These are phyloP conservation scores for Paecilomyces niveus DNA, from an alignment of 2,329 filamentous ascomycete species.

Conservation along the genomic window DNA sequence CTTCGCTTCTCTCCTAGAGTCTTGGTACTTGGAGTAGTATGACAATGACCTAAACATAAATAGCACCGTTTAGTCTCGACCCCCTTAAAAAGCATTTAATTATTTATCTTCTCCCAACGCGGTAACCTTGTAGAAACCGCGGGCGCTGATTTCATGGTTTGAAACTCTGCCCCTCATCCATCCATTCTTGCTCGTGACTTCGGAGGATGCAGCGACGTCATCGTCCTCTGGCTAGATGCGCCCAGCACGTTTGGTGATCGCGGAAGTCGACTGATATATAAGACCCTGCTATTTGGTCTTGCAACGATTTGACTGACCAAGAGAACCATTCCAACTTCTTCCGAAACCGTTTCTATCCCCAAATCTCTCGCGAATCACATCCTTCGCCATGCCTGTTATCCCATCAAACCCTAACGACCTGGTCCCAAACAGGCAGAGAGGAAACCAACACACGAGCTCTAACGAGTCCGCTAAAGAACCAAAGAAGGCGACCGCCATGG, in stretches of 20 bases:
- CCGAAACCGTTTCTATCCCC: background rate
- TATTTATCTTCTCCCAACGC: background rate
- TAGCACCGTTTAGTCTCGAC: background rate
- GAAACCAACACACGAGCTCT: slow-evolving; percentile 16
- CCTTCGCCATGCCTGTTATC: background rate
- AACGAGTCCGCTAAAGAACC: slow-evolving; percentile 28
- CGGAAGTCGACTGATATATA: background rate
- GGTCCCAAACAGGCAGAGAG: background rate
- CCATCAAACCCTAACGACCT: background rate
- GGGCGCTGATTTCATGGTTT: background rate
- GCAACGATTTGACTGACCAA: background rate
- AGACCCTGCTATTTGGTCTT: background rate
- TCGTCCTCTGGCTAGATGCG: background rate
- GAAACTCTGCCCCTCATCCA: background rate
- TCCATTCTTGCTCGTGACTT: background rate
- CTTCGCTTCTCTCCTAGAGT: background rate
- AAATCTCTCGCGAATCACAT: background rate
- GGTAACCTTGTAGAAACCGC: background rate
- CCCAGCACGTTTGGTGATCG: background rate
- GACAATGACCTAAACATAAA: background rate
- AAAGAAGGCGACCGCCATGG: slow-evolving; percentile 25
- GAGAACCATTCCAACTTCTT: background rate
- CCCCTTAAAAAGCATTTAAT: background rate
- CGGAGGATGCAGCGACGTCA: background rate
- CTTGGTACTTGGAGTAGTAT: background rate